Conservation (phyloP, 345 rosid genomes). For the Kandelia obovata region DNA sequence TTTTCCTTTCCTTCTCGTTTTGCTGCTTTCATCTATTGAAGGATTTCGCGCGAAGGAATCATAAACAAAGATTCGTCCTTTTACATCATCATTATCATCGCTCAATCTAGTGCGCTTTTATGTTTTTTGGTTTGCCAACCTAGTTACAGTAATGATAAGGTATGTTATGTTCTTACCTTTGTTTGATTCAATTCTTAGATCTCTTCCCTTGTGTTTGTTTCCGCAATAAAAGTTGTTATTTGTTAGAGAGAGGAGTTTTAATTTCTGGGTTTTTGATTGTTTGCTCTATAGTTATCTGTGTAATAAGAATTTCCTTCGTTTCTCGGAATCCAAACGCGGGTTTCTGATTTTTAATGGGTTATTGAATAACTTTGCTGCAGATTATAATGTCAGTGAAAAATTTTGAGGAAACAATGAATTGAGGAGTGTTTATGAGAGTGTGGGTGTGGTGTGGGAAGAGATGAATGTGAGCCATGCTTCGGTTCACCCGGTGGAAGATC, state of each 20-base stretch:
- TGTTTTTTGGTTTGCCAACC: too few species aligned
- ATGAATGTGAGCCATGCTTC: slow-evolving; percentile 91
- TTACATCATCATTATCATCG: too few species aligned
- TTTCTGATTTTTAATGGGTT: background rate
- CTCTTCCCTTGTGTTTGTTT: slow-evolving; percentile 5
- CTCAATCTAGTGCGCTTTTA: too few species aligned
- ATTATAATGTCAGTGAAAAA: background rate
- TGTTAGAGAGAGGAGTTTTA: too few species aligned
- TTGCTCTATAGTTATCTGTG: background rate
- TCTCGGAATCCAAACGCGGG: background rate
- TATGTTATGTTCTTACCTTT: too few species aligned
- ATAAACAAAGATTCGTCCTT: background rate
- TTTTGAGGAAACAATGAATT: slow-evolving; percentile 29
- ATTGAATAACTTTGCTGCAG: background rate
- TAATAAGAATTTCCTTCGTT: background rate
- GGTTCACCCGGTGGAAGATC: slow-evolving; percentile 72
- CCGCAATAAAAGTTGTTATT: background rate
- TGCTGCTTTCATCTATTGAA: background rate
- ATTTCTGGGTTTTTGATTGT: too few species aligned
- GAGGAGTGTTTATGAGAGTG: slow-evolving; percentile 14
- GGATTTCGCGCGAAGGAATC: background rate
- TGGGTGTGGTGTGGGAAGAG: slow-evolving; percentile 26
- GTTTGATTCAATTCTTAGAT: background rate
- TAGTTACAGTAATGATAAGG: too few species aligned
- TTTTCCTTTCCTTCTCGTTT: background rate